These are phyloP conservation scores for Nephelium lappaceum DNA, from an alignment of 345 rosid genomes.

Conservation along the genomic window DNA sequence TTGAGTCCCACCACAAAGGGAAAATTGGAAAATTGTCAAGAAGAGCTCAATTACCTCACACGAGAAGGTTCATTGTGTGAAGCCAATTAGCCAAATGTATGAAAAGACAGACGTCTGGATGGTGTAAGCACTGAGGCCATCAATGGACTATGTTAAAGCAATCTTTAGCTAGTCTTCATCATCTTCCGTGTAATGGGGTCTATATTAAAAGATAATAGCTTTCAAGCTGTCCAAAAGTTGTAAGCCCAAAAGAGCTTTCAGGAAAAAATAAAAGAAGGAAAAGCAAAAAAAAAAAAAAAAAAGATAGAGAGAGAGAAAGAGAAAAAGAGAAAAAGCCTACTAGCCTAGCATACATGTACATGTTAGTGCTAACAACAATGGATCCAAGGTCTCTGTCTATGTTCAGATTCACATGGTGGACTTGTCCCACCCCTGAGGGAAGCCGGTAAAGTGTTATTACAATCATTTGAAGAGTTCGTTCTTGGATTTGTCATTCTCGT, in stretches of 20 bases:
- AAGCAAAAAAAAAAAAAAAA: not conserved
- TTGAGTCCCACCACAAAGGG: conserved; percentile 16
- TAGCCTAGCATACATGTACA: not conserved
- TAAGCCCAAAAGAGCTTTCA: no score
- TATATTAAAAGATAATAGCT: not conserved
- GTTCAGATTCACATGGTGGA: no score
- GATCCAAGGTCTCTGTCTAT: not conserved
- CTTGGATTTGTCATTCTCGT: no score
- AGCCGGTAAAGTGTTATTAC: no score
- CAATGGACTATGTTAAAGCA: conserved; percentile 2
- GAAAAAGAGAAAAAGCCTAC: not conserved
- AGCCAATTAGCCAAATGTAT: not conserved
- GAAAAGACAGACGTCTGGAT: not conserved
- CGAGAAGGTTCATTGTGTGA: not conserved
- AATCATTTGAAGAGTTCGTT: no score
- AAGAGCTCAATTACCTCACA: not conserved
- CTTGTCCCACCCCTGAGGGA: no score
- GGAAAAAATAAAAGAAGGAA: no score
- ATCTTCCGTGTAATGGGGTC: not conserved
- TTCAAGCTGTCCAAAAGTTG: no score
- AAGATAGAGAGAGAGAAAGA: no score
- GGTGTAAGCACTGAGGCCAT: conserved; percentile 16
- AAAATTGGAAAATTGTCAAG: not conserved
- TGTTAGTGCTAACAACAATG: not conserved
- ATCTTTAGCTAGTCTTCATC: not conserved